Evolutionary conservation across 1,284 basidiomycete species (phyloP).

Genomic region (Pyrrhoderma lamaoense): DNA sequence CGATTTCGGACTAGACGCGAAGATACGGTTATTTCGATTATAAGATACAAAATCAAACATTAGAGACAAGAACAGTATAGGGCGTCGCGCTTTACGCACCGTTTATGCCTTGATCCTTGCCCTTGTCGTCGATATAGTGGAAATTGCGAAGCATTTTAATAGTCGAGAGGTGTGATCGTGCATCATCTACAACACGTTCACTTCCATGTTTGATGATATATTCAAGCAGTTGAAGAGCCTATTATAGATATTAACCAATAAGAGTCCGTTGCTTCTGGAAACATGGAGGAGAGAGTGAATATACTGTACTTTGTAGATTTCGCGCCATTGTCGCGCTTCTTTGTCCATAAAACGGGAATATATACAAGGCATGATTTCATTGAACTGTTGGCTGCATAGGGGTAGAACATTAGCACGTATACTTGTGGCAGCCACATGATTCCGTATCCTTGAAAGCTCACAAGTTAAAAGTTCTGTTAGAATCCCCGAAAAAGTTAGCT

Average conservation of each 20-base stretch:
- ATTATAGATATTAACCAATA: neutral
- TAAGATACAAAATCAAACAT: neutral
- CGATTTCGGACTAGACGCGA: constrained; percentile 98
- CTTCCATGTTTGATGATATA: constrained; percentile 98
- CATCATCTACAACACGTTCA: constrained; percentile 96
- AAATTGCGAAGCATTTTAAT: constrained; percentile 98
- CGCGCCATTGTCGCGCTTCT: constrained; percentile 96
- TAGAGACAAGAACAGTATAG: neutral
- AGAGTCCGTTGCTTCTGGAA: neutral
- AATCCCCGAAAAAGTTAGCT: neutral
- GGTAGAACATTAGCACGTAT: neutral
- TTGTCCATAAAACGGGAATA: constrained; percentile 96
- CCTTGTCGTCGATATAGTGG: constrained; percentile 98
- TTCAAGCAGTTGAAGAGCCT: constrained; percentile 91
- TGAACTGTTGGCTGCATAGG: constrained; percentile 82
- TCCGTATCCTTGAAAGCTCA: constrained; percentile 35
- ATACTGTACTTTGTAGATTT: constrained; percentile 99
- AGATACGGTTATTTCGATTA: constrained; percentile 4
- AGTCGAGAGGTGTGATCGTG: constrained; percentile 88
- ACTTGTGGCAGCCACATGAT: neutral
- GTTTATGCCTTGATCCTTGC: constrained; percentile 98
- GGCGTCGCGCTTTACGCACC: too few relatives aligned
- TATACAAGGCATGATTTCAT: constrained; percentile 99
- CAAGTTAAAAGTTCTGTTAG: constrained; percentile 83
- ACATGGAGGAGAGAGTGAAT: neutral